Percentiles rank a stretch among this genome's conserved stretches.
Conservation (phyloP, 192 early-diverging fungal species). For the Coemansia sp. region DNA sequence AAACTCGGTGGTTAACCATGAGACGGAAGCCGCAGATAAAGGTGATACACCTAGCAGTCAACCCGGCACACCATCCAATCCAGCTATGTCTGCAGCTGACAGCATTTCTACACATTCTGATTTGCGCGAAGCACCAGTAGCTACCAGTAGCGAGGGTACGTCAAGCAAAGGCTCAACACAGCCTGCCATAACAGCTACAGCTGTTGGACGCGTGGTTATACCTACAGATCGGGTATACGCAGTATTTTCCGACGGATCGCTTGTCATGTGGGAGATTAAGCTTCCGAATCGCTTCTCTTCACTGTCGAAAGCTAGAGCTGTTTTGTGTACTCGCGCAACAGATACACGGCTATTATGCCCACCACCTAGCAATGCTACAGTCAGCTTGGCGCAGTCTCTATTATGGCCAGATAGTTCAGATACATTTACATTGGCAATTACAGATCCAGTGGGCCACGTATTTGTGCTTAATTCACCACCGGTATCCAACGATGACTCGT, state of each 20-base stretch:
- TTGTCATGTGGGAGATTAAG: slow-evolving; percentile 30
- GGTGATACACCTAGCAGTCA: background rate
- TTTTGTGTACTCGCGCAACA: slow-evolving; percentile 13
- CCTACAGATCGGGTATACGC: slow-evolving; percentile 15
- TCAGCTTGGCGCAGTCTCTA: slow-evolving; percentile 8
- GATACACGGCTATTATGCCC: background rate
- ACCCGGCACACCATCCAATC: background rate
- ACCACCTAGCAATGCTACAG: background rate
- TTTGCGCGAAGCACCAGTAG: background rate
- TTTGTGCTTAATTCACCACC: slow-evolving; percentile 17
- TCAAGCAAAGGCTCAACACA: background rate
- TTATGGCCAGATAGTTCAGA: slow-evolving; percentile 7
- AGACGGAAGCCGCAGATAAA: background rate
- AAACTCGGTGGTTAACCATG: background rate
- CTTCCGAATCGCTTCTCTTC: slow-evolving; percentile 1
- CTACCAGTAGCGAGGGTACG: background rate
- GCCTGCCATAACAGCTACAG: background rate
- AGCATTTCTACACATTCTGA: background rate
- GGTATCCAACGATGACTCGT: background rate
- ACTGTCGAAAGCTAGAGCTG: slow-evolving; percentile 1
- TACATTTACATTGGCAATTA: slow-evolving; percentile 14
- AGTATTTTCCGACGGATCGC: slow-evolving; percentile 39
- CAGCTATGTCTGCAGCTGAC: background rate
- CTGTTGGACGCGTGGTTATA: background rate
- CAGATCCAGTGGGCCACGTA: slow-evolving; percentile 41